A percentile compares a stretch with the other conserved stretches of the same genome.
Evolutionary conservation across 768 basidiomycete species (phyloP).

Genomic region (Tricholoma furcatifolium): DNA sequence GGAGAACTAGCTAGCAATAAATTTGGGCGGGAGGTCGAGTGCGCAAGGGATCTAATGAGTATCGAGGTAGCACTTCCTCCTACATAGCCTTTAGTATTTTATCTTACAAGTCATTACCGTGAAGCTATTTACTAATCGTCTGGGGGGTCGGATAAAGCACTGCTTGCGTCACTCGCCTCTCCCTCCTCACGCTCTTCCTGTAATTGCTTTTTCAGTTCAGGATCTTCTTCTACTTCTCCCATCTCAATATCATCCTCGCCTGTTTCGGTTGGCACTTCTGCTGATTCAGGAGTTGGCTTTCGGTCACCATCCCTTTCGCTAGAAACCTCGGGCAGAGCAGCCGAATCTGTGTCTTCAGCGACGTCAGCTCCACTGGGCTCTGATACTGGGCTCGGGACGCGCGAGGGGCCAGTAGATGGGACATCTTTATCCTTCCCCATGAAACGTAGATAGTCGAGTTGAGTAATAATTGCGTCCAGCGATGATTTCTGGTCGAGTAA

Average conservation of each 20-base stretch:
- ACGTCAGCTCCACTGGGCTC: constrained; percentile 26
- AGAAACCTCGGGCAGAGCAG: constrained; percentile 1
- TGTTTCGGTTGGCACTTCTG: constrained; percentile 17
- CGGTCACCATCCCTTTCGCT: constrained; percentile 35
- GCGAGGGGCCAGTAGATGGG: constrained; percentile 41
- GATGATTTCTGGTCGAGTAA: constrained; percentile 69
- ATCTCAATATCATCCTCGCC: constrained; percentile 78
- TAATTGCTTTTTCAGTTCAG: constrained; percentile 53
- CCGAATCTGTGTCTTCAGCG: constrained; percentile 12
- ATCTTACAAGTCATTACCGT: constrained; percentile 15
- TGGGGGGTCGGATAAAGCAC: constrained; percentile 74
- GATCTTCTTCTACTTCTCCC: constrained; percentile 85
- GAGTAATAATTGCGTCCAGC: constrained; percentile 61
- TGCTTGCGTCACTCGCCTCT: constrained; percentile 80
- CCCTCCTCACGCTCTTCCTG: constrained; percentile 84
- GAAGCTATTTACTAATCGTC: constrained; percentile 40
- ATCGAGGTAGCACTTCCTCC: constrained; percentile 49
- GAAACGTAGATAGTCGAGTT: constrained; percentile 60
- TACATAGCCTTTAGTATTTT: constrained; percentile 9
- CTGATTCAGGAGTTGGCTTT: constrained; percentile 19
- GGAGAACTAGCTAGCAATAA: constrained; percentile 49
- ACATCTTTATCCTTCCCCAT: constrained; percentile 67
- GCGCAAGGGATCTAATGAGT: constrained; percentile 76
- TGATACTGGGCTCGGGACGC: constrained; percentile 48
- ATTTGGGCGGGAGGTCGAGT: constrained; percentile 58